A percentile compares a stretch with the other conserved stretches of the same genome.
phyloP scores from a whole-genome alignment of 805 yeast genomes.

The Lachancea fermentati region DNA sequence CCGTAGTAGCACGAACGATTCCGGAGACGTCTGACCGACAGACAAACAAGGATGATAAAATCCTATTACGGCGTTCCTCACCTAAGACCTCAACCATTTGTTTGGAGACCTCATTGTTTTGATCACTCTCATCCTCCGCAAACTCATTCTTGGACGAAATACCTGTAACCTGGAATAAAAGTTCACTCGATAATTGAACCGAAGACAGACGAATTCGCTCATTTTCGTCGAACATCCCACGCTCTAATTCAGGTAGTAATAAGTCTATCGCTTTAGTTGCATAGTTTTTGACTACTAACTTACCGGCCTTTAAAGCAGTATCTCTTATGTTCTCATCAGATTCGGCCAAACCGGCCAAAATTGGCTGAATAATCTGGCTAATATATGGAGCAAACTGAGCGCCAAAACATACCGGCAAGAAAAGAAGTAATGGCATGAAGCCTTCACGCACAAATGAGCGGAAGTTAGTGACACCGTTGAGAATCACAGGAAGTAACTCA shows the following conservation, averaged over 20 bases:
- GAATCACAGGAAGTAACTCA: conserved; percentile 75
- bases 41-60: conserved; percentile 79
- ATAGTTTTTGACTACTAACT: conserved; percentile 83
- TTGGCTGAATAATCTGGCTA: conserved; percentile 81
- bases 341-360: conserved; percentile 88
- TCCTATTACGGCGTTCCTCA: conserved; percentile 77
- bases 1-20: conserved; percentile 80
- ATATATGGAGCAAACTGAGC: conserved; percentile 86
- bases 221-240: conserved; percentile 75
- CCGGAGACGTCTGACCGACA: conserved; percentile 91
- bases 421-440: conserved; percentile 81
- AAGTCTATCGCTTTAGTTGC: conserved; percentile 91
- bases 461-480: conserved; percentile 63
- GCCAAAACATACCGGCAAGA: conserved; percentile 92
- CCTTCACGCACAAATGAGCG: conserved; percentile 80
- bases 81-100: conserved; percentile 77
- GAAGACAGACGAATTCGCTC: conserved; percentile 89
- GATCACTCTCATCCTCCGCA: conserved; percentile 39
- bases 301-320: conserved; percentile 85
- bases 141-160: conserved; percentile 72
- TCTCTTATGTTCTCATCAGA: conserved; percentile 80
- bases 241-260: conserved; percentile 87
- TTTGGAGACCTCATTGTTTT: conserved; percentile 48
- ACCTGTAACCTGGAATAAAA: conserved; percentile 91
- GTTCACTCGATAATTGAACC: conserved; percentile 91